phyloP scores from a whole-genome alignment of 257 asterid genomes.

The Nicotiana attenuata region DNA sequence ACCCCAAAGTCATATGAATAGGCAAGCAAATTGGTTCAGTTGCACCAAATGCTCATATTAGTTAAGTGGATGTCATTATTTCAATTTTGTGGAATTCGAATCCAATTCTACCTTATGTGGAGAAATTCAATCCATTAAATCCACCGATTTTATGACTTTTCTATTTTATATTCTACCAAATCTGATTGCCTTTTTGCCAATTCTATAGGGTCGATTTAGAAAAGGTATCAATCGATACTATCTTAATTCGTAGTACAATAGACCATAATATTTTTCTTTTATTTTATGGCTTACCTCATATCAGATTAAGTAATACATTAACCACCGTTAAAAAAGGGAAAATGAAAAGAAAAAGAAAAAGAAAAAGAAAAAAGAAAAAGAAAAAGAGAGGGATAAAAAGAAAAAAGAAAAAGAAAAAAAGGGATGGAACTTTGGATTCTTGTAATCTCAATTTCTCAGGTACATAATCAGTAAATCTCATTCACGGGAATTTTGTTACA shows the following conservation, averaged over 20 bases:
- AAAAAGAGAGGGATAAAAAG: not conserved
- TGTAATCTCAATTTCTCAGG: not conserved
- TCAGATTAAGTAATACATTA: too few relatives aligned
- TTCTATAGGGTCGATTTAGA: not conserved
- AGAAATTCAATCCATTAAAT: slow-evolving; percentile 3
- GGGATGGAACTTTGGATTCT: not conserved
- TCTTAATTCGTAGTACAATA: too few relatives aligned
- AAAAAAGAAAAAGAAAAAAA: too few relatives aligned
- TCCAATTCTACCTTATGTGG: slow-evolving; percentile 9
- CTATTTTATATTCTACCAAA: not conserved
- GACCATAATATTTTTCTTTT: too few relatives aligned
- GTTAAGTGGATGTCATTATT: slow-evolving; percentile 1
- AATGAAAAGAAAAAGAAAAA: too few relatives aligned
- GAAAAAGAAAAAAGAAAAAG: too few relatives aligned
- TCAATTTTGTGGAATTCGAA: slow-evolving; percentile 6
- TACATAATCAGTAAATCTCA: not conserved
- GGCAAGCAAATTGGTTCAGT: not conserved
- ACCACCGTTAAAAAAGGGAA: too few relatives aligned
- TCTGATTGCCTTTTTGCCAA: not conserved
- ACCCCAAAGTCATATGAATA: not conserved
- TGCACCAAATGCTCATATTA: not conserved
- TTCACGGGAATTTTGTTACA: not conserved
- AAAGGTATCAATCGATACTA: too few relatives aligned
- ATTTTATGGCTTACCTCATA: too few relatives aligned
- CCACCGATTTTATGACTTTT: not conserved